These are phyloP conservation scores for Cicer cuneatum DNA, from an alignment of 306 rosid genomes.

Conservation along the genomic window DNA sequence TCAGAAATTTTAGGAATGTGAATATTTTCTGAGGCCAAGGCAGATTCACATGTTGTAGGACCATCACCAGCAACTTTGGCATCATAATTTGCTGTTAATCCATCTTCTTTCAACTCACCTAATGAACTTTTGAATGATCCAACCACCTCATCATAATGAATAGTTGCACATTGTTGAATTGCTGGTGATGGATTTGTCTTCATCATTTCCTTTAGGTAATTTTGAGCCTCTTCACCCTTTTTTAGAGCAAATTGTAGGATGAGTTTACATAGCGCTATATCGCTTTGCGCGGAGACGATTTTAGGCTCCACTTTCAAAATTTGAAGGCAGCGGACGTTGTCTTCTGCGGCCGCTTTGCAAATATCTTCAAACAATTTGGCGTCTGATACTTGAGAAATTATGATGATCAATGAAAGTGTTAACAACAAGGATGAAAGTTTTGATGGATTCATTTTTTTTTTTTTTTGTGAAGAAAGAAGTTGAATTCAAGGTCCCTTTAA, in stretches of 20 bases:
- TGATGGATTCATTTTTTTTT: conserved; percentile 36
- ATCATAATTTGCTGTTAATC: conserved; percentile 38
- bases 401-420: conserved; percentile 42
- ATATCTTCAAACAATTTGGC: neutral
- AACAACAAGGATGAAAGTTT: conserved; percentile 24
- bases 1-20: conserved; percentile 22
- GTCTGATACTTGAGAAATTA: conserved; percentile 20
- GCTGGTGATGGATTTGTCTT: conserved; percentile 33
- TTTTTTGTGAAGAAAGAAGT: conserved; percentile 17
- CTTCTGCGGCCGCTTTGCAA: neutral
- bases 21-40: conserved; percentile 20
- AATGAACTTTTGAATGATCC: conserved; percentile 44
- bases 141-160: conserved; percentile 16
- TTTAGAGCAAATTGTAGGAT: neutral
- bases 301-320: neutral
- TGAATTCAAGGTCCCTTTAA: conserved; percentile 11
- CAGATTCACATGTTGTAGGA: conserved; percentile 21
- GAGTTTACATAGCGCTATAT: neutral
- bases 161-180: conserved; percentile 23
- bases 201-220: neutral
- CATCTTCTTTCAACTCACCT: conserved; percentile 29
- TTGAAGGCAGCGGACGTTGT: conserved; percentile 22
- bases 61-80: conserved; percentile 49
- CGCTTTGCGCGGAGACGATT: neutral
- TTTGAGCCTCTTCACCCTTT: conserved; percentile 17